Evolutionary conservation across 2,329 filamentous ascomycete genomes (phyloP), one percentile per base, ranked within the genome.

Genomic region (Cryphonectria naterciae): DNA sequence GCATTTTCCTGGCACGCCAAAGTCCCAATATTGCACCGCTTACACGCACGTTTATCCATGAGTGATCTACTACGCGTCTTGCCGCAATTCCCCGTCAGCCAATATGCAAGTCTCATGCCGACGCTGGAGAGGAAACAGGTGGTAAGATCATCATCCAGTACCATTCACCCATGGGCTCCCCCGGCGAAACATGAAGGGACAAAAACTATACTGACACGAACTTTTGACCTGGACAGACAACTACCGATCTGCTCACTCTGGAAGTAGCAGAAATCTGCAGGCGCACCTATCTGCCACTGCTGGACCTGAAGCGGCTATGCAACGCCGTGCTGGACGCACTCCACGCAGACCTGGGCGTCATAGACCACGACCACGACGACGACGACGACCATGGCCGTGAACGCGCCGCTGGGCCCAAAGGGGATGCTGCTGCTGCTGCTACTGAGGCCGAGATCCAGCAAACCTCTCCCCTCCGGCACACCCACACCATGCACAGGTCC

Each of bases 61-160:
- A 94, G 91, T 77, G 95, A 98, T 88, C 89, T 98, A 78, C 87
- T 91, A 78, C 88, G 89, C 79, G 89, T 97, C 79, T 88, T 98
- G 75, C 94, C 95, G 77, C 87, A 89, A 81, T 97, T 98, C 79
- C 88, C 92, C 72, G 86, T 88, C 74, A 86, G 88, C 78, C 86
- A 87, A 73, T 95, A 92, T 82, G 85, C 90, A 58, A 89, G 92
- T 77, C 89, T 98, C 63, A 83, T 98, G 43, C 91, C 93, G 2
- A 89, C 90, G 32, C 88, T 98, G 69, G 95, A 98, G 83, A 89
- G 89, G 79, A 89, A 93, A 76, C 85, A 86, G 67, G 85, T 99
- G 78, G 67, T 68, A 63, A 10, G 67, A 52, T 25, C 35, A 52
- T 25, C 35, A 66, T 25, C 22, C 4, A 32, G 10, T 49, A 41